Conservation (phyloP, 2,329 filamentous ascomycete genomes). For the Tolypocladium inflatum region DNA sequence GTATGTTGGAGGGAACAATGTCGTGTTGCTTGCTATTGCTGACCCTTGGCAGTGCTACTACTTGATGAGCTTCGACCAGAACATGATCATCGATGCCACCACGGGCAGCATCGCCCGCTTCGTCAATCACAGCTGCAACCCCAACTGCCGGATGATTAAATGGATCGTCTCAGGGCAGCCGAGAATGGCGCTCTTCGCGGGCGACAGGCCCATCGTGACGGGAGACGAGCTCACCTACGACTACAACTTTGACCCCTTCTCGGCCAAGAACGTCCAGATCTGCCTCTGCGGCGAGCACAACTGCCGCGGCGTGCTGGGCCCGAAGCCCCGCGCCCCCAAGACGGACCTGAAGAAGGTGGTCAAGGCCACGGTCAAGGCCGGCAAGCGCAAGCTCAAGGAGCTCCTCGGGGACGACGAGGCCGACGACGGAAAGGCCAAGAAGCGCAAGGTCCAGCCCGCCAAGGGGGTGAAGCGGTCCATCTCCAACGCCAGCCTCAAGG, state of each 20-base stretch:
- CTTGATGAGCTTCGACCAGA: conserved; percentile 96
- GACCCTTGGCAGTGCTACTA: conserved; percentile 69
- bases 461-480: conserved; percentile 24
- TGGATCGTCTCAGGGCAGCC: conserved; percentile 92
- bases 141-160: conserved; percentile 96
- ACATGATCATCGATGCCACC: conserved; percentile 97
- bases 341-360: conserved; percentile 28
- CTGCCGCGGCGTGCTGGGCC: conserved; percentile 55
- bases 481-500: conserved; percentile 23
- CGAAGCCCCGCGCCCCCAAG: conserved; percentile 46
- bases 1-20: conserved; percentile 37
- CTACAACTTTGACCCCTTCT: conserved; percentile 64
- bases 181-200: conserved; percentile 93
- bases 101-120: conserved; percentile 94
- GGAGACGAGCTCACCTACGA: conserved; percentile 96
- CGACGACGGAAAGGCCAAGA: conserved; percentile 37
- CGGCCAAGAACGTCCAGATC: conserved; percentile 57
- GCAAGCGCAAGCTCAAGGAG: conserved; percentile 49
- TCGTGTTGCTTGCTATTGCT: background rate
- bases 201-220: conserved; percentile 80
- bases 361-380: conserved; percentile 33
- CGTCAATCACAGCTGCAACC: conserved; percentile 94
- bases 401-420: conserved; percentile 32
- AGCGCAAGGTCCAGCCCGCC: conserved; percentile 26
- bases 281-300: conserved; percentile 55